Base-by-base conservation (phyloP, 768 basidiomycete species). In the Auricularia auricula-judae region DNA sequence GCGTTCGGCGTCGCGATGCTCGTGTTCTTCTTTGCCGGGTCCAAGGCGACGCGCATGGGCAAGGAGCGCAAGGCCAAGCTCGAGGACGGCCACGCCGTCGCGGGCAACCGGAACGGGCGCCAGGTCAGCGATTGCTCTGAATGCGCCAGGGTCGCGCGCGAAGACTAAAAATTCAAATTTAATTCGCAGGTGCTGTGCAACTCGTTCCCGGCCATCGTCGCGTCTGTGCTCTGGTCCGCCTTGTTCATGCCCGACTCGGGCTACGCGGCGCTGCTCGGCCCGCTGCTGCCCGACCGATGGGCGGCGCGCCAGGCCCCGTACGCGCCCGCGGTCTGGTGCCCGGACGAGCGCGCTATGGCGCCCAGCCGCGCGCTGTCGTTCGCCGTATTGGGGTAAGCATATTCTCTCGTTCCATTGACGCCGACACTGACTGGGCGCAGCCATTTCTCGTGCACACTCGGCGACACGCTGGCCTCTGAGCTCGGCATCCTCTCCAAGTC, bases 401-500 rank as follows among this genome's bases (percentile, higher is more conserved):
- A 42, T 39, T 12, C 14, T 43, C 23, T 1, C 42, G 18, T 53
- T 29, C 29, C 16, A 35, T 8, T 14, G 21, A 36, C 60, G 53
- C 44, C 21, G 23, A 42, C 21, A 43, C 61, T 56, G 35, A 14
- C 54, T 18, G 16, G 8, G 21, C 36, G 3, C 70, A 93, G 91
- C 3, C 93, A 95, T 71, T 91, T 93, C 73, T 86, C 87, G 2
- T 93, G 90, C 74, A 93, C 89, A 71, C 79, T 94, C 8, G 94
- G 91, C 4, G 94, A 97, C 70, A 97, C 94, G 0, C 84, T 98
- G 2, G 93, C 93, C 0, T 95, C 92, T 8, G 95, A 97, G 75
- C 81, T 97, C 29, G 95, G 95, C 39, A 93, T 97, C 67, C 79
- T 97, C 53, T 88, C 93, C 33, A 72, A 72, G 43, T 78, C 82